phyloP scores from a whole-genome alignment of 768 basidiomycete genomes.

The Xerocomellus intermedius region DNA sequence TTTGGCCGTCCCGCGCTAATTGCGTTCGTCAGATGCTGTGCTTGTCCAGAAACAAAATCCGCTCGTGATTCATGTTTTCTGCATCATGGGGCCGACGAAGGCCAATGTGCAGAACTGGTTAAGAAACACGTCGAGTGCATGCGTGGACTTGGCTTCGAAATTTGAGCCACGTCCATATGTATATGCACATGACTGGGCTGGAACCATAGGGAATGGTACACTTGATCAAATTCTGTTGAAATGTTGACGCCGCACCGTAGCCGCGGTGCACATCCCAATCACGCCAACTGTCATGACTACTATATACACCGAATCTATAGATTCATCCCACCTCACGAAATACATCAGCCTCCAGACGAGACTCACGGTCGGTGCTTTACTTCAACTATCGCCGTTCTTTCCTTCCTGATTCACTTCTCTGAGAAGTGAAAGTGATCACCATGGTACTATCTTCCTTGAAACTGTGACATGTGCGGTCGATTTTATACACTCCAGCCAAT shows the following conservation, averaged over 20 bases:
- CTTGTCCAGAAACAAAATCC: constrained; percentile 91
- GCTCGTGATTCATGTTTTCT: constrained; percentile 93
- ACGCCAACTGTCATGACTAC: neutral
- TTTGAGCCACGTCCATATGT: constrained; percentile 38
- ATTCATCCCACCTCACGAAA: constrained; percentile 7
- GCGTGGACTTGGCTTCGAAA: constrained; percentile 85
- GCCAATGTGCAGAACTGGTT: constrained; percentile 79
- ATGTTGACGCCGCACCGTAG: neutral
- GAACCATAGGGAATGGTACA: neutral
- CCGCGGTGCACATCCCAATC: neutral
- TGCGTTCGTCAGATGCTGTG: constrained; percentile 72
- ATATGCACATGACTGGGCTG: neutral
- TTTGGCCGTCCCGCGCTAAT: neutral
- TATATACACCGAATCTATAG: neutral
- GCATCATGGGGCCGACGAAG: constrained; percentile 59
- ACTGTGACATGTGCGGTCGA: neutral
- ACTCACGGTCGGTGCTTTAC: neutral
- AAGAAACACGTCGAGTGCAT: constrained; percentile 87
- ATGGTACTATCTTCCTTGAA: neutral
- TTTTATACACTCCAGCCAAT: too few species aligned
- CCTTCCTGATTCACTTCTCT: neutral
- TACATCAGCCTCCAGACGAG: neutral
- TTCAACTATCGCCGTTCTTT: neutral
- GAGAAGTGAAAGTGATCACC: too few species aligned
- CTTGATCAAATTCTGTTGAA: neutral